Conservation (phyloP, 371 early-diverging fungal genomes). For the Mortierella sp. region DNA sequence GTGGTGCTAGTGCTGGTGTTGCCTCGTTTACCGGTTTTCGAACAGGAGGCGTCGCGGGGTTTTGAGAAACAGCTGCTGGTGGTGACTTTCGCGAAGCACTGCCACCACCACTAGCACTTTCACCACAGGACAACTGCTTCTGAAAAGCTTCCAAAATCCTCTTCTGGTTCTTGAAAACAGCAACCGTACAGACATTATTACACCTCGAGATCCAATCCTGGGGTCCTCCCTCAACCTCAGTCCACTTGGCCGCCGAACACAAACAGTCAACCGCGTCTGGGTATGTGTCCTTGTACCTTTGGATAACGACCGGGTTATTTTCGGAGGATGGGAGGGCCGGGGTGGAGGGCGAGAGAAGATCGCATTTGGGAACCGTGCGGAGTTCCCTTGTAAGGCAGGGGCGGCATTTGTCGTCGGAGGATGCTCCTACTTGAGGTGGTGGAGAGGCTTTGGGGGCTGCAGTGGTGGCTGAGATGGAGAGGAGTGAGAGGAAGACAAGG, state of each 20-base stretch:
- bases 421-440: background rate
- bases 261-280: slow-evolving; percentile 23
- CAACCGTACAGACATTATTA: slow-evolving; percentile 1
- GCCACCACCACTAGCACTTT: background rate
- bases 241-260: slow-evolving; percentile 10
- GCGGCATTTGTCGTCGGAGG: background rate
- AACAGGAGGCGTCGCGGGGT: background rate
- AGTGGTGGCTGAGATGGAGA: background rate
- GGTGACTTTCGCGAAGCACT: background rate
- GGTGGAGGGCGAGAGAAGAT: slow-evolving; percentile 22
- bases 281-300: slow-evolving; percentile 18
- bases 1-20: background rate
- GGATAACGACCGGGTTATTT: slow-evolving; percentile 8
- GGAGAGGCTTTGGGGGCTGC: background rate
- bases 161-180: slow-evolving; percentile 13
- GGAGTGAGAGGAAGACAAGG: background rate
- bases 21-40: too few relatives aligned
- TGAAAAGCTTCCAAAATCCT: background rate
- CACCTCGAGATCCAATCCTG: slow-evolving; percentile 15
- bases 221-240: background rate
- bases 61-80: background rate
- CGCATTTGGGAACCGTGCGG: slow-evolving; percentile 61
- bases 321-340: background rate
- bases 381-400: slow-evolving; percentile 52
- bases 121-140: slow-evolving; percentile 9